phyloP scores from a whole-genome alignment of 805 yeast genomes.

The Saturnispora kantuleensis region DNA sequence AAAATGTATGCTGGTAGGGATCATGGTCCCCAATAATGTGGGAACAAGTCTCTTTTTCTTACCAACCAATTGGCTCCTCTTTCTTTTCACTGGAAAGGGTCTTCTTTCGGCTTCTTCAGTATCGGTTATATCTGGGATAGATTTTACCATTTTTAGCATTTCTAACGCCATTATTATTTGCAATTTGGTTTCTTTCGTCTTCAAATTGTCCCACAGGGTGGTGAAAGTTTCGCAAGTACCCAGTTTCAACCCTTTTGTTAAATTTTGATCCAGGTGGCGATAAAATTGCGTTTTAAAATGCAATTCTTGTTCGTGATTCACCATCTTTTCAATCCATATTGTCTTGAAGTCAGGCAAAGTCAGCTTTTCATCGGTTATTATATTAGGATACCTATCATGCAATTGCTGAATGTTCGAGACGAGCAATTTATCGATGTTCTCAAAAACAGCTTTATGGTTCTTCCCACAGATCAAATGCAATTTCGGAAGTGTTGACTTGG shows the following conservation, averaged over 20 bases:
- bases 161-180: slow-evolving; percentile 24
- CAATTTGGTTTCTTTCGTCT: slow-evolving; percentile 22
- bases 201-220: slow-evolving; percentile 11
- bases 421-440: slow-evolving; percentile 13
- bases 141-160: slow-evolving; percentile 15
- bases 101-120: not conserved
- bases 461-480: slow-evolving; percentile 21
- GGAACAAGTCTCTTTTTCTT: slow-evolving; percentile 26
- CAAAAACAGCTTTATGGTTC: slow-evolving; percentile 15
- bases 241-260: slow-evolving; percentile 1
- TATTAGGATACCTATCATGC: not conserved
- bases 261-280: not conserved
- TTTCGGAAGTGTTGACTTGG: slow-evolving; percentile 25
- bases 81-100: slow-evolving; percentile 1
- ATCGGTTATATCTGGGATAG: not conserved
- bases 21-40: slow-evolving; percentile 25
- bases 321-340: not conserved
- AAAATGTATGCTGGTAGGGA: slow-evolving; percentile 17
- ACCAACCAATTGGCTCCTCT: slow-evolving; percentile 16
- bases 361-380: not conserved
- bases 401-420: slow-evolving; percentile 15
- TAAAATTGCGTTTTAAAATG: slow-evolving; percentile 9
- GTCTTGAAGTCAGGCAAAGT: not conserved
- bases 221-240: slow-evolving; percentile 6
- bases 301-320: not conserved